Evolutionary conservation across 495 filamentous ascomycete species (phyloP).

Genomic region (Aspergillus baeticus): DNA sequence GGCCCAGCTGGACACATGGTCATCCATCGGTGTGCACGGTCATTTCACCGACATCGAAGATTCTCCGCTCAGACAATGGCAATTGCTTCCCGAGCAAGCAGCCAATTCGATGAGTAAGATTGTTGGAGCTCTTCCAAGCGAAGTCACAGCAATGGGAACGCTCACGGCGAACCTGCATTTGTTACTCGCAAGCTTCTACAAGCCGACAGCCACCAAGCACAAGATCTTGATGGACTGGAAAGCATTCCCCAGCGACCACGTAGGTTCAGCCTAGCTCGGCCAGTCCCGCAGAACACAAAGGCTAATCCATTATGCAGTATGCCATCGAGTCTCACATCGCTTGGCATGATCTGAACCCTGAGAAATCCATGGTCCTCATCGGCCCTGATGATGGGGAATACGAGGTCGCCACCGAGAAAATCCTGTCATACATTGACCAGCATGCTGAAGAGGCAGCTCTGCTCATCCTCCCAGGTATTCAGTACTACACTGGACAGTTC

Average conservation of each 20-base stretch:
- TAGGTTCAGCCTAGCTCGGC: constrained; percentile 32
- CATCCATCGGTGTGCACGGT: constrained; percentile 82
- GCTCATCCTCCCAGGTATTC: constrained; percentile 84
- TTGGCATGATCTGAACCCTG: constrained; percentile 68
- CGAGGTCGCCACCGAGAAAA: constrained; percentile 66
- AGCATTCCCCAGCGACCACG: constrained; percentile 93
- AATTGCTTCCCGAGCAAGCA: constrained; percentile 71
- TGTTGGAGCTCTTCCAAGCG: constrained; percentile 72
- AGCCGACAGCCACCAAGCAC: constrained; percentile 66
- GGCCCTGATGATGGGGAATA: constrained; percentile 54
- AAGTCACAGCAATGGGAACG: constrained; percentile 92
- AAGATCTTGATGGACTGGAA: constrained; percentile 94
- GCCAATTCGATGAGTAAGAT: constrained; percentile 73
- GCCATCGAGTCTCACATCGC: constrained; percentile 86
- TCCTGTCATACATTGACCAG: constrained; percentile 70
- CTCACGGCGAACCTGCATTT: constrained; percentile 90
- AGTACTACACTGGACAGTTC: constrained; percentile 92
- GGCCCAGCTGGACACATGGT: constrained; percentile 83
- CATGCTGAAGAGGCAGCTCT: constrained; percentile 76
- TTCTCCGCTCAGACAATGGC: constrained; percentile 74
- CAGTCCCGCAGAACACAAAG: background rate
- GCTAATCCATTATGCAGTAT: constrained; percentile 53
- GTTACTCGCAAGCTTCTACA: constrained; percentile 88
- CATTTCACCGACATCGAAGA: constrained; percentile 82
- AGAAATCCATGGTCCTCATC: constrained; percentile 73